Percentiles rank a stretch among this genome's conserved stretches.
phyloP scores from a whole-genome alignment of 257 asterid genomes.

The Gentiana straminea region DNA sequence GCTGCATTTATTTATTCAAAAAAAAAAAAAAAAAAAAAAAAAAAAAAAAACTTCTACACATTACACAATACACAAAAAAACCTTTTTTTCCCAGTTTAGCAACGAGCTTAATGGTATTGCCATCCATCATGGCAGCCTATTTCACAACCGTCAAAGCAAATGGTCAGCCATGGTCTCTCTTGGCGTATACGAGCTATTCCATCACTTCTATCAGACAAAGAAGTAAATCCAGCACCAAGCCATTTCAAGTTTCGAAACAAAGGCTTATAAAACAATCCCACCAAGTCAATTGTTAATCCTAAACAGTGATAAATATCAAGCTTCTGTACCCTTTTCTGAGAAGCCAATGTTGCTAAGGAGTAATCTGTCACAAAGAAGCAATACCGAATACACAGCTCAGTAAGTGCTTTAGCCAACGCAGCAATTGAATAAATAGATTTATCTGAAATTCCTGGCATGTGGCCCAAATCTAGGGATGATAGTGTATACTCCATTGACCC shows the following conservation, averaged over 20 bases:
- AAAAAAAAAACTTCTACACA: too few relatives aligned
- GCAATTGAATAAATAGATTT: constrained; percentile 40
- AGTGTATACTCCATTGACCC: constrained; percentile 38
- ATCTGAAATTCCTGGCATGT: constrained; percentile 67
- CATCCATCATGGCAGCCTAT: constrained; percentile 80
- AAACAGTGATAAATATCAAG: constrained; percentile 50
- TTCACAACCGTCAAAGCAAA: constrained; percentile 72
- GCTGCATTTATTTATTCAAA: too few relatives aligned
- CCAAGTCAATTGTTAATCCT: constrained; percentile 28
- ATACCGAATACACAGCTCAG: constrained; percentile 58
- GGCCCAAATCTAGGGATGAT: constrained; percentile 47
- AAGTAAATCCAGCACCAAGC: constrained; percentile 62
- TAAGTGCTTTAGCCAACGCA: constrained; percentile 31
- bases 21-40: too few relatives aligned
- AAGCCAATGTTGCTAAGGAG: constrained; percentile 34
- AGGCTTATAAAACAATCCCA: constrained; percentile 26
- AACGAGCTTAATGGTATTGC: constrained; percentile 34
- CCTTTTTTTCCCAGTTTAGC: too few relatives aligned
- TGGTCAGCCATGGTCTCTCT: constrained; percentile 51
- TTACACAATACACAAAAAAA: too few relatives aligned
- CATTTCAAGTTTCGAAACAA: constrained; percentile 47
- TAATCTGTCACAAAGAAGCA: constrained; percentile 53
- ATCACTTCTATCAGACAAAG: constrained; percentile 23
- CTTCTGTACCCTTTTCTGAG: constrained; percentile 17
- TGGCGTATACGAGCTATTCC: constrained; percentile 17